phyloP scores from a whole-genome alignment of 1,284 basidiomycete species.

The Papiliotrema fonsecae region DNA sequence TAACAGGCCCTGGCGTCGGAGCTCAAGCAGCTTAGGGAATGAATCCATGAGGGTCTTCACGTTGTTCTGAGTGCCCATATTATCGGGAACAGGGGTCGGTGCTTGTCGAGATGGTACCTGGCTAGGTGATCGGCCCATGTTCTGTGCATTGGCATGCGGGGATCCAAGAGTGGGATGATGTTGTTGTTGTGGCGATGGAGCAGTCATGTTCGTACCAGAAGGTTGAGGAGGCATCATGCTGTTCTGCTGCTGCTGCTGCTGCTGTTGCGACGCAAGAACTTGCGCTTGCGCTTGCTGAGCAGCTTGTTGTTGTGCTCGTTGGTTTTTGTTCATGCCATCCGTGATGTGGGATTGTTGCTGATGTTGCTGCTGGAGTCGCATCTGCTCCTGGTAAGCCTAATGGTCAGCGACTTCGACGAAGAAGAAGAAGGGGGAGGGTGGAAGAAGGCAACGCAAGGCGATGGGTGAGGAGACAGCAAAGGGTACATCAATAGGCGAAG shows the following conservation, averaged over 20 bases:
- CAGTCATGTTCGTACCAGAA: neutral
- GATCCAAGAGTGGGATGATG: slow-evolving; percentile 1
- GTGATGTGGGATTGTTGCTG: slow-evolving; percentile 13
- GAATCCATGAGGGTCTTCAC: slow-evolving; percentile 27
- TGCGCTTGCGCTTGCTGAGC: slow-evolving; percentile 1
- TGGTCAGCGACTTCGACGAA: neutral
- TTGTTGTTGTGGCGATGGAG: slow-evolving; percentile 6
- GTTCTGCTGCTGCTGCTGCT: slow-evolving; percentile 8
- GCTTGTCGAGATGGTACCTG: neutral
- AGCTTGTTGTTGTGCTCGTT: slow-evolving; percentile 9
- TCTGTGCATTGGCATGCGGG: slow-evolving; percentile 2
- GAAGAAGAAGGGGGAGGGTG: neutral
- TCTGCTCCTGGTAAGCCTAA: slow-evolving; percentile 22
- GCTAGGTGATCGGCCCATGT: slow-evolving; percentile 18
- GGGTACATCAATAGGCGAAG: too few relatives aligned
- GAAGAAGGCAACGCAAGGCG: neutral
- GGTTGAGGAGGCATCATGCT: neutral
- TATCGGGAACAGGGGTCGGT: slow-evolving; percentile 2
- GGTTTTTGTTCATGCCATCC: slow-evolving; percentile 11
- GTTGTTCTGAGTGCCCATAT: neutral
- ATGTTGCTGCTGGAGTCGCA: slow-evolving; percentile 13
- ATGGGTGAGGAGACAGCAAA: neutral
- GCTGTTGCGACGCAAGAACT: neutral
- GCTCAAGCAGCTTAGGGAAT: slow-evolving; percentile 31
- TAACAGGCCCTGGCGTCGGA: slow-evolving; percentile 28